Conservation (phyloP, 768 basidiomycete species). For the Boletellus sp. region DNA sequence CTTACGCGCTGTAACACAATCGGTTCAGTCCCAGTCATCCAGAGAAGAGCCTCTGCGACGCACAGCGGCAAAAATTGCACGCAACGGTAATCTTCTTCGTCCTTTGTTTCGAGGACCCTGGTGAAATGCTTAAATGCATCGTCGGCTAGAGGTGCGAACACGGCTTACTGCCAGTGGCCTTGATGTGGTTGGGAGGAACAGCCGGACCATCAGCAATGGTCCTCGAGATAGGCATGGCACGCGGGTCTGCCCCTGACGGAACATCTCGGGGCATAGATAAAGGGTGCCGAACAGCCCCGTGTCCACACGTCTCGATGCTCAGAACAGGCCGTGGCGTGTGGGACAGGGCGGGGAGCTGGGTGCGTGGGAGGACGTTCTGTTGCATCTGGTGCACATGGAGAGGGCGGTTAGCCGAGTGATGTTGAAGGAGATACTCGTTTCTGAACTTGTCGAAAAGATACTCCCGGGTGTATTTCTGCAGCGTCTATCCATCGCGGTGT, state of each 20-base stretch:
- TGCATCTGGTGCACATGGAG: constrained; percentile 44
- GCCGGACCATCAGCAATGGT: constrained; percentile 33
- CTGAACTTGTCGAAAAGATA: constrained; percentile 80
- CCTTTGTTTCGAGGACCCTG: constrained; percentile 61
- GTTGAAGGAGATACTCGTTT: constrained; percentile 52
- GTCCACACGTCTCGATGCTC: constrained; percentile 57
- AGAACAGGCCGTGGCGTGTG: constrained; percentile 53
- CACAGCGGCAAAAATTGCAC: constrained; percentile 89
- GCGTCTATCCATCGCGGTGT: constrained; percentile 48
- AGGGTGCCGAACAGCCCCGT: constrained; percentile 43
- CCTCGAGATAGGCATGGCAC: constrained; percentile 41
- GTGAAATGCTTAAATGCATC: constrained; percentile 15
- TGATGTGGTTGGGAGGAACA: constrained; percentile 29
- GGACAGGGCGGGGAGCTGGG: constrained; percentile 24
- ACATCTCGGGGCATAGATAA: constrained; percentile 47
- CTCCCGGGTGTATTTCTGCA: constrained; percentile 81
- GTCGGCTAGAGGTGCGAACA: constrained; percentile 5
- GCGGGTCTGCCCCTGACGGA: constrained; percentile 42
- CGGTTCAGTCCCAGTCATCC: constrained; percentile 17
- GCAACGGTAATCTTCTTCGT: constrained; percentile 87
- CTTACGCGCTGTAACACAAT: constrained; percentile 61
- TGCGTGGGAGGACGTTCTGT: constrained; percentile 34
- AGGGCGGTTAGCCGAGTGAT: constrained; percentile 44
- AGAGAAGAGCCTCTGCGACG: constrained; percentile 32
- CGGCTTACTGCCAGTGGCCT: constrained; percentile 37